These are phyloP conservation scores for Licmophora abbreviata DNA, from an alignment of 108 stramenopile species.

Conservation along the genomic window DNA sequence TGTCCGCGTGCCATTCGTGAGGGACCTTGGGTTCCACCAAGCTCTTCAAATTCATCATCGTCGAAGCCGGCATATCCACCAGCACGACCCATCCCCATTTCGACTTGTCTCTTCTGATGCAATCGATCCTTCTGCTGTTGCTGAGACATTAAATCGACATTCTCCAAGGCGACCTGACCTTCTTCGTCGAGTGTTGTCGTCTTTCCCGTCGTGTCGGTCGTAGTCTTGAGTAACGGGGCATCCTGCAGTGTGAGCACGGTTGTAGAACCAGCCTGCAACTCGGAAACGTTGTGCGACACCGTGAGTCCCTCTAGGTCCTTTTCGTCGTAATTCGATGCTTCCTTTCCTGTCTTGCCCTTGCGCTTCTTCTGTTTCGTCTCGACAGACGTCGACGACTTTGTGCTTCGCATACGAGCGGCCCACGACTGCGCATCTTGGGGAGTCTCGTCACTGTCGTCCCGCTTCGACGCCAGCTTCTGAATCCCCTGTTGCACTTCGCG, in stretches of 20 bases:
- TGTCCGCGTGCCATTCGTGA: constrained; percentile 17
- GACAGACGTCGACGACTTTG: not conserved
- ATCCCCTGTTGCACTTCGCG: constrained; percentile 44
- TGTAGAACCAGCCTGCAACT: constrained; percentile 46
- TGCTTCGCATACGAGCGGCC: constrained; percentile 44
- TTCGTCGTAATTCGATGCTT: constrained; percentile 28
- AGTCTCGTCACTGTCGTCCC: constrained; percentile 8
- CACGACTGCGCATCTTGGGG: constrained; percentile 47
- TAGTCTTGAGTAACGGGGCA: constrained; percentile 31
- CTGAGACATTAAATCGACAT: constrained; percentile 36
- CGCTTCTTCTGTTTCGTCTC: constrained; percentile 21
- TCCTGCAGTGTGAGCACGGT: constrained; percentile 74
- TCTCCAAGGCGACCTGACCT: constrained; percentile 47
- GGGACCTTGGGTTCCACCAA: constrained; percentile 53
- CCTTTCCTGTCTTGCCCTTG: constrained; percentile 9
- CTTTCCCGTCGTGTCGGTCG: constrained; percentile 19
- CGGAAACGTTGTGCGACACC: constrained; percentile 50
- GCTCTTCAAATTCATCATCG: constrained; percentile 88
- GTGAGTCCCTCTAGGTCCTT: constrained; percentile 56
- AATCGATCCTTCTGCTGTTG: constrained; percentile 37
- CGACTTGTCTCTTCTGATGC: constrained; percentile 53
- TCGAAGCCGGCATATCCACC: constrained; percentile 90
- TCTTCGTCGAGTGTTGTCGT: constrained; percentile 33
- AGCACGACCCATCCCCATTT: constrained; percentile 71
- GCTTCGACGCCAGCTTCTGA: constrained; percentile 11